Conservation (phyloP, 495 filamentous ascomycete genomes). For the Trichoderma gamsii region DNA sequence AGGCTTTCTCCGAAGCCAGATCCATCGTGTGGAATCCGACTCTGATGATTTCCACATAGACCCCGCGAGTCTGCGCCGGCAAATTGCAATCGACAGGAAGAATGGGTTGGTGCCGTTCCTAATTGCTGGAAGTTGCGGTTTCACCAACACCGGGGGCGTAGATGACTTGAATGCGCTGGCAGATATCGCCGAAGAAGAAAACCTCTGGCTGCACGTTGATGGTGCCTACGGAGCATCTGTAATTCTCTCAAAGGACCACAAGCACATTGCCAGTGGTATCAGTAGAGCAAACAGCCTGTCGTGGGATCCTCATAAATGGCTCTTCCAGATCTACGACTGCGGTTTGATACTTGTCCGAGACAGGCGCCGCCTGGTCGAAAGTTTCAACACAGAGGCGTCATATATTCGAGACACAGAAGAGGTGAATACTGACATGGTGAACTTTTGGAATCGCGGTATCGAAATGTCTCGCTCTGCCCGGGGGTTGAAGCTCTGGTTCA, state of each 20-base stretch:
- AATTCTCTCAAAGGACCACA: constrained; percentile 20
- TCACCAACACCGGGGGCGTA: constrained; percentile 28
- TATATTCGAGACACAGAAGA: constrained; percentile 20
- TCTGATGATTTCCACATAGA: constrained; percentile 18
- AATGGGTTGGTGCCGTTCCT: constrained; percentile 22
- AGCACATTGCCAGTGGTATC: constrained; percentile 16
- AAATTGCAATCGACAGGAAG: constrained; percentile 20
- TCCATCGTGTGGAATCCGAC: constrained; percentile 21
- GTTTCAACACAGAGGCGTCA: constrained; percentile 20
- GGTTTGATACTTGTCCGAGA: constrained; percentile 22
- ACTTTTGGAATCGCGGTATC: constrained; percentile 24
- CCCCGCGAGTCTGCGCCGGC: not conserved
- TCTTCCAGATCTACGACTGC: constrained; percentile 29
- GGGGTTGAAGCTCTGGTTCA: constrained; percentile 27
- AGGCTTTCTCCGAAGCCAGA: constrained; percentile 22
- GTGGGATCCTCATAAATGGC: constrained; percentile 34
- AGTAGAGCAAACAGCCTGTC: constrained; percentile 25
- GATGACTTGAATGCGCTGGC: constrained; percentile 21
- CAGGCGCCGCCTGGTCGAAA: constrained; percentile 13
- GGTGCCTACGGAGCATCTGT: constrained; percentile 28
- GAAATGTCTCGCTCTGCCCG: constrained; percentile 26
- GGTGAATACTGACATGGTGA: constrained; percentile 16
- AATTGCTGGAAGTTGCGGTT: constrained; percentile 25
- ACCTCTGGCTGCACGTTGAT: constrained; percentile 16
- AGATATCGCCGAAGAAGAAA: not conserved